phyloP scores from a whole-genome alignment of 2,329 filamentous ascomycete genomes.

The Botrytis galanthina region DNA sequence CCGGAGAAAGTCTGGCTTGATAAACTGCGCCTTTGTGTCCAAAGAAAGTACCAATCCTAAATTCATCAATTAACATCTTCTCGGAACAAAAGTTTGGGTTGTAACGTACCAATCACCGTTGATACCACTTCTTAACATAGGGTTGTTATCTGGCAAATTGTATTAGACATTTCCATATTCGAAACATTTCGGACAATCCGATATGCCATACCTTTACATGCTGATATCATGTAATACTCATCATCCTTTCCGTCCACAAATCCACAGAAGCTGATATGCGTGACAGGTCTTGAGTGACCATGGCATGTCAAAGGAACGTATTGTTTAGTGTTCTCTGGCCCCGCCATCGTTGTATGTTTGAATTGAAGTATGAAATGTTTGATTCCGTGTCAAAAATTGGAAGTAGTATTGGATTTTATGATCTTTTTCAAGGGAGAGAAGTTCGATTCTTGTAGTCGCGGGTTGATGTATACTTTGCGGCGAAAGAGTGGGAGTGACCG shows the following conservation, averaged over 20 bases:
- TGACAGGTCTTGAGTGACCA: conserved; percentile 71
- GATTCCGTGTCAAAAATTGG: not conserved
- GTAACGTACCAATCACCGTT: conserved; percentile 80
- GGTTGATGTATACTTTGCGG: not conserved
- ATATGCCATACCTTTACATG: conserved; percentile 58
- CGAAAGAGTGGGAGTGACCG: conserved; percentile 14
- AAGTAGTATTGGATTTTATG: not conserved
- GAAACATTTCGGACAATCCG: not conserved
- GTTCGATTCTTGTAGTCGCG: not conserved
- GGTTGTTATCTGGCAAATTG: conserved; percentile 75
- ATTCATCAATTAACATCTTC: conserved; percentile 26
- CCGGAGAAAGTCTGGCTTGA: conserved; percentile 87
- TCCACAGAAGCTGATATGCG: conserved; percentile 70
- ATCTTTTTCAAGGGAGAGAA: not conserved
- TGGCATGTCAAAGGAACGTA: conserved; percentile 70
- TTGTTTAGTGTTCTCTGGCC: conserved; percentile 33
- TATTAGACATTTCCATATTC: conserved; percentile 17
- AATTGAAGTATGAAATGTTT: conserved; percentile 1
- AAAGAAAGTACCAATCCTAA: conserved; percentile 90
- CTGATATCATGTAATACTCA: conserved; percentile 71
- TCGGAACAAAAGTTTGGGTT: conserved; percentile 1
- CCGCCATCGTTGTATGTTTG: conserved; percentile 30
- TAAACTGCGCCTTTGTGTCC: conserved; percentile 98
- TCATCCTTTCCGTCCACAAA: conserved; percentile 52
- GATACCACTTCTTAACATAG: conserved; percentile 94